phyloP scores from a whole-genome alignment of 2,329 filamentous ascomycete genomes.

The Beauveria asiatica region DNA sequence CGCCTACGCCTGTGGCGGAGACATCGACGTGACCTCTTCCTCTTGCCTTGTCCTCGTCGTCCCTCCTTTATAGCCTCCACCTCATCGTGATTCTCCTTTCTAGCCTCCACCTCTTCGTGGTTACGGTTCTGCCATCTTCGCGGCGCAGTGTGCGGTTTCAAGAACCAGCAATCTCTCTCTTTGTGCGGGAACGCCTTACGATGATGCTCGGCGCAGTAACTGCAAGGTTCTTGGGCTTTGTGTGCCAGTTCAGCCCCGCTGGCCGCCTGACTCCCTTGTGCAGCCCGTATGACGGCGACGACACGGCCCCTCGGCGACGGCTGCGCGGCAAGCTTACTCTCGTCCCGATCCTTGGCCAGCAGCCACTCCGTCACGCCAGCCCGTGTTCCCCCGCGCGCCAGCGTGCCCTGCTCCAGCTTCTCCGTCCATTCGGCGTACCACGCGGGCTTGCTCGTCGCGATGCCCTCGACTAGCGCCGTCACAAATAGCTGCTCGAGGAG shows the following conservation, averaged over 20 bases:
- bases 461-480: not conserved
- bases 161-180: not conserved
- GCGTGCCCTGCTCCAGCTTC: not conserved
- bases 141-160: not conserved
- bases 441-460: not conserved
- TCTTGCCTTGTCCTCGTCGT: not conserved
- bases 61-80: not conserved
- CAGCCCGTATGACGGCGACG: not conserved
- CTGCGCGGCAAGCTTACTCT: not conserved
- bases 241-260: not conserved
- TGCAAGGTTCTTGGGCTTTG: not conserved
- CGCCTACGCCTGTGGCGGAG: not conserved
- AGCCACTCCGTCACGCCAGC: not conserved
- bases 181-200: not conserved
- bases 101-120: not conserved
- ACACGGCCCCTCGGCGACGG: not conserved
- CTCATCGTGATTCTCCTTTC: not conserved
- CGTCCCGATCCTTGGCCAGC: not conserved
- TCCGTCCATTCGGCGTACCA: conserved; percentile 5
- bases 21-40: not conserved
- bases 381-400: not conserved
- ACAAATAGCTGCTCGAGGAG: conserved; percentile 6
- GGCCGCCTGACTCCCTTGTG: too few relatives aligned
- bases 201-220: not conserved
- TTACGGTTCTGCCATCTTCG: not conserved